Evolutionary conservation across 2,329 filamentous ascomycete genomes (phyloP), one percentile per base, ranked within the genome.

Genomic region (Botrytis galanthina): DNA sequence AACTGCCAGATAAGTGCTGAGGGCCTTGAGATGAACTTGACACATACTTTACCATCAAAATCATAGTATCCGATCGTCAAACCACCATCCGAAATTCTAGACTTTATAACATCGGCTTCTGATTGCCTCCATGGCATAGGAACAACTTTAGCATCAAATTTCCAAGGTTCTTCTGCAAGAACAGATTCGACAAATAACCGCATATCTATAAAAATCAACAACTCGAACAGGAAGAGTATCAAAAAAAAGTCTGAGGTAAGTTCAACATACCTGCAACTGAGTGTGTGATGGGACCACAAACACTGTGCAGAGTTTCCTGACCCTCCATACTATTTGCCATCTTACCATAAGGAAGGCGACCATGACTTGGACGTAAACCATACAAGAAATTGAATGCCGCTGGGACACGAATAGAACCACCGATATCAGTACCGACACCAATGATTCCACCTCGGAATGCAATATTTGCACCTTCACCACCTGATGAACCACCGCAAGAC

Each of bases 91-190:
- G 76, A 74, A 22, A 83, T 75, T 66, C 81, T 83, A 2, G 79
- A 77, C 60, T 81, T 80, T 35, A 82, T 80, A 18, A 78, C 78
- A 61, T 79, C 77, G 62, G 76, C 76, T 74, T 77, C 77, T 73
- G 72, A 66, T 72, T 77, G 72, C 64, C 80, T 77, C 82, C 82
- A 83, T 14, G 82, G 81, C 72, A 93, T 81, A 0, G 82, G 82
- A 46, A 83, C 71, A 42, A 80, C 78, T 71, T 83, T 83, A 32
- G 82, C 81, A 73, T 83, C 82, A 66, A 79, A 79, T 42, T 78
- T 79, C 82, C 82, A 83, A 10, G 80, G 79, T 39, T 80, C 73
- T 62, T 81, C 76, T 20, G 78, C 80, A 6, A 82, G 74, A 29
- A 83, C 77, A 0, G 81, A 78, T 63, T 79, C 78, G 35, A 81